A percentile compares a stretch with the other conserved stretches of the same genome.
Evolutionary conservation across 2,329 filamentous ascomycete species (phyloP).

Genomic region (Beauveria asiatica): DNA sequence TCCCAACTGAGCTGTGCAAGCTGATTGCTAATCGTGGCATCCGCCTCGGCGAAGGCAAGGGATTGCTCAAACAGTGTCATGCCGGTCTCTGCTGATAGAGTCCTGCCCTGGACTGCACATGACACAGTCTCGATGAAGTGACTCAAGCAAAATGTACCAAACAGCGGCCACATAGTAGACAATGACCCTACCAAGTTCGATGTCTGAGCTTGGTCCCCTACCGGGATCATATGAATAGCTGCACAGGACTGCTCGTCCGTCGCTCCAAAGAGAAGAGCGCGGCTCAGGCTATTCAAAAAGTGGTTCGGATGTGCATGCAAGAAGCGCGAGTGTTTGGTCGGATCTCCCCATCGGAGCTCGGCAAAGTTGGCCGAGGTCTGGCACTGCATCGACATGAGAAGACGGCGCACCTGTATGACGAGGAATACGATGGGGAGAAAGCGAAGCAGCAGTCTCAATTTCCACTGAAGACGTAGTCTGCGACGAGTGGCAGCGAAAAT

Average conservation of each 20-base stretch:
- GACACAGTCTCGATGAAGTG: slow-evolving; percentile 85
- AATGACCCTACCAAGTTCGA: slow-evolving; percentile 66
- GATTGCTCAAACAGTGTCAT: slow-evolving; percentile 98
- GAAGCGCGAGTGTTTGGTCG: slow-evolving; percentile 54
- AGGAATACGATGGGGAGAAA: slow-evolving; percentile 64
- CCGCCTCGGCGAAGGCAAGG: slow-evolving; percentile 89
- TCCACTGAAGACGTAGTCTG: slow-evolving; percentile 67
- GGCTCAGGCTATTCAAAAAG: slow-evolving; percentile 64
- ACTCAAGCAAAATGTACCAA: slow-evolving; percentile 60
- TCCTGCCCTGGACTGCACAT: slow-evolving; percentile 77
- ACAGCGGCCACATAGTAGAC: slow-evolving; percentile 66
- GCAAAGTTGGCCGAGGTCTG: slow-evolving; percentile 74
- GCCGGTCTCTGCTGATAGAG: slow-evolving; percentile 74
- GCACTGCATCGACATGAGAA: slow-evolving; percentile 83
- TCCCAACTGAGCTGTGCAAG: slow-evolving; percentile 61
- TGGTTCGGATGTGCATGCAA: slow-evolving; percentile 63
- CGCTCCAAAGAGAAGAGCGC: slow-evolving; percentile 62
- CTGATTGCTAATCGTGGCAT: slow-evolving; percentile 75
- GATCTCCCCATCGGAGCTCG: slow-evolving; percentile 59
- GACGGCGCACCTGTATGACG: slow-evolving; percentile 53
- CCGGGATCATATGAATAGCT: slow-evolving; percentile 58
- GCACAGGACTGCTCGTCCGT: slow-evolving; percentile 67
- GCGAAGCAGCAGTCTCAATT: slow-evolving; percentile 61
- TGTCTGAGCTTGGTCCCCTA: not conserved
- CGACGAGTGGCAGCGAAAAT: slow-evolving; percentile 88